Evolutionary conservation across 306 rosid genomes (phyloP).

Genomic region (Bauhinia variegata): DNA sequence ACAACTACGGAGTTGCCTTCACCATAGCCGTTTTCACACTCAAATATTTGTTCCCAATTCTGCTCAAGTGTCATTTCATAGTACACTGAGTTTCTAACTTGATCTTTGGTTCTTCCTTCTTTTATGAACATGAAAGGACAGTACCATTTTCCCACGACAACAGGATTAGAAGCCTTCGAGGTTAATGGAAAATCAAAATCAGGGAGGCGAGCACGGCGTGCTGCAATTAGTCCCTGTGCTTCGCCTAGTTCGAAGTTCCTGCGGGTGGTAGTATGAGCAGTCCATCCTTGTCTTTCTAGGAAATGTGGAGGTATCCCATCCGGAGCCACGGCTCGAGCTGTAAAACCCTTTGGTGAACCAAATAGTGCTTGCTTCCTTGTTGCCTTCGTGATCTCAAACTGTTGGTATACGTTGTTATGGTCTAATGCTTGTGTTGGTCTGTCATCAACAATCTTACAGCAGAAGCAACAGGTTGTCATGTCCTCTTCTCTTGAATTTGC

Average conservation of each 20-base stretch:
- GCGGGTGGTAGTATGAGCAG: neutral
- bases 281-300: conserved; percentile 30
- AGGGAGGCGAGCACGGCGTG: conserved; percentile 39
- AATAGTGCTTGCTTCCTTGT: neutral
- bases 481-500: conserved; percentile 36
- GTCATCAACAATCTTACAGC: neutral
- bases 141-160: conserved; percentile 52
- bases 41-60: conserved; percentile 41
- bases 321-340: conserved; percentile 34
- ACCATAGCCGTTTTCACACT: neutral
- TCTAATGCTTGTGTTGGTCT: conserved; percentile 24
- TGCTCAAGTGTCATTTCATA: conserved; percentile 52
- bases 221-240: conserved; percentile 41
- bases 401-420: conserved; percentile 22
- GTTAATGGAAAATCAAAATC: conserved; percentile 16
- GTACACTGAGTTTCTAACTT: conserved; percentile 30
- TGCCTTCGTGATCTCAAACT: conserved; percentile 30
- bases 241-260: conserved; percentile 21
- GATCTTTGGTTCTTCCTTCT: conserved; percentile 38
- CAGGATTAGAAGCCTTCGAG: neutral
- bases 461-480: conserved; percentile 24
- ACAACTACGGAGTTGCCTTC: conserved; percentile 11
- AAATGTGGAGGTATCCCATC: conserved; percentile 43
- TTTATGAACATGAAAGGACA: conserved; percentile 46
- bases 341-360: conserved; percentile 17